Evolutionary conservation across 345 rosid species (phyloP).

Genomic region (Rhizophora mangle): DNA sequence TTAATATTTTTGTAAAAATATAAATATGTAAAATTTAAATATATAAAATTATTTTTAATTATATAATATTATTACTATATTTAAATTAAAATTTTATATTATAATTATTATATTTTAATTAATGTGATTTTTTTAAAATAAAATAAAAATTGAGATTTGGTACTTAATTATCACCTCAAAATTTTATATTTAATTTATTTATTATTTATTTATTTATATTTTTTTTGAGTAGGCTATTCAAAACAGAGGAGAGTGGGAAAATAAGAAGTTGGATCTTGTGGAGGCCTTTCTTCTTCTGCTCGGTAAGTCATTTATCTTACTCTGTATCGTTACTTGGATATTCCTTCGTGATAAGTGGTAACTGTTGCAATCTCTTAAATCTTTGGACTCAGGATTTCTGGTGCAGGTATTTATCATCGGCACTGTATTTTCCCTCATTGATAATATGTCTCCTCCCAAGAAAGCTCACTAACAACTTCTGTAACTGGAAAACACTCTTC

Average conservation of each 20-base stretch:
- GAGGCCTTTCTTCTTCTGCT: slow-evolving; percentile 35
- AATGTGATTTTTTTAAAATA: too few species aligned
- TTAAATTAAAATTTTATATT: too few species aligned
- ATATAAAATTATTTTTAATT: too few species aligned
- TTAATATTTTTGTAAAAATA: too few species aligned
- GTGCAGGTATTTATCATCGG: slow-evolving; percentile 41
- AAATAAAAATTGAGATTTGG: too few species aligned
- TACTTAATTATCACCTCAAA: neutral
- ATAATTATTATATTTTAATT: too few species aligned
- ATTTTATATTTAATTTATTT: neutral
- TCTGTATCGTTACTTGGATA: neutral
- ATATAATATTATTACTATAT: too few species aligned
- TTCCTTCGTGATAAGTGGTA: neutral
- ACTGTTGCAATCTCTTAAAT: neutral
- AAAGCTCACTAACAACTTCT: slow-evolving; percentile 38
- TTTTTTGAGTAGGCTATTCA: slow-evolving; percentile 25
- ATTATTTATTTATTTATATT: neutral
- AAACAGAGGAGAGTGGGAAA: slow-evolving; percentile 30
- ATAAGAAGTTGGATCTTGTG: slow-evolving; percentile 34
- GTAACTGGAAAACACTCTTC: neutral
- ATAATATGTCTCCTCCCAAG: slow-evolving; percentile 78
- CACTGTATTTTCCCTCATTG: slow-evolving; percentile 42
- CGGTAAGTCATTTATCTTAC: slow-evolving; percentile 32
- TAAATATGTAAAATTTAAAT: too few species aligned
- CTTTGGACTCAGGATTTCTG: slow-evolving; percentile 34